Evolutionary conservation across 257 asterid species (phyloP).

Genomic region (Ilex asprella): DNA sequence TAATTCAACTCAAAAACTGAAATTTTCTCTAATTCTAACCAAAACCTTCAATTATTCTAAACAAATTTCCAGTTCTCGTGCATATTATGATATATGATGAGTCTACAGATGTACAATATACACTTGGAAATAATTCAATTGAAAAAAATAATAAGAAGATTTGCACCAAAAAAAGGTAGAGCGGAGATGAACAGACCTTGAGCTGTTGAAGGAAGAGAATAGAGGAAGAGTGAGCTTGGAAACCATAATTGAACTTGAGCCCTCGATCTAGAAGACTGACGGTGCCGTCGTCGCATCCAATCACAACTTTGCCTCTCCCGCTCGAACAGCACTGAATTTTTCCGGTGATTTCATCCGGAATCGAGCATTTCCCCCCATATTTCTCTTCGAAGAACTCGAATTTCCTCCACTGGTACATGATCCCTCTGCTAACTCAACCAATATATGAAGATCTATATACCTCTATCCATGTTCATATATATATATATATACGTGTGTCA

Average conservation of each 20-base stretch:
- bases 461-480: too few species aligned
- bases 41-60: too few species aligned
- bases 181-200: slow-evolving; percentile 39
- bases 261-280: slow-evolving; percentile 79
- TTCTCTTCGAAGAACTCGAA: slow-evolving; percentile 94
- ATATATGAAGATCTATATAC: too few species aligned
- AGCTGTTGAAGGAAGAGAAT: slow-evolving; percentile 90
- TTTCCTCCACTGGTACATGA: slow-evolving; percentile 95
- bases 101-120: too few species aligned
- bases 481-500: too few species aligned
- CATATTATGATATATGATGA: too few species aligned
- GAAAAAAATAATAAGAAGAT: neutral
- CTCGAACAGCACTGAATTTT: slow-evolving; percentile 70
- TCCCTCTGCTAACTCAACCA: too few species aligned
- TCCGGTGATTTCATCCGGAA: slow-evolving; percentile 57
- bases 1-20: too few species aligned
- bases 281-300: slow-evolving; percentile 69
- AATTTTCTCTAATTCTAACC: too few species aligned
- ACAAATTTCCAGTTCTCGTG: too few species aligned
- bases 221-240: slow-evolving; percentile 80
- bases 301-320: slow-evolving; percentile 73
- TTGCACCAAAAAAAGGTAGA: neutral
- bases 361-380: slow-evolving; percentile 36
- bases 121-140: too few species aligned
- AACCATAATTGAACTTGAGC: slow-evolving; percentile 64